phyloP scores from a whole-genome alignment of 495 filamentous ascomycete genomes.

The Podospora anserina region DNA sequence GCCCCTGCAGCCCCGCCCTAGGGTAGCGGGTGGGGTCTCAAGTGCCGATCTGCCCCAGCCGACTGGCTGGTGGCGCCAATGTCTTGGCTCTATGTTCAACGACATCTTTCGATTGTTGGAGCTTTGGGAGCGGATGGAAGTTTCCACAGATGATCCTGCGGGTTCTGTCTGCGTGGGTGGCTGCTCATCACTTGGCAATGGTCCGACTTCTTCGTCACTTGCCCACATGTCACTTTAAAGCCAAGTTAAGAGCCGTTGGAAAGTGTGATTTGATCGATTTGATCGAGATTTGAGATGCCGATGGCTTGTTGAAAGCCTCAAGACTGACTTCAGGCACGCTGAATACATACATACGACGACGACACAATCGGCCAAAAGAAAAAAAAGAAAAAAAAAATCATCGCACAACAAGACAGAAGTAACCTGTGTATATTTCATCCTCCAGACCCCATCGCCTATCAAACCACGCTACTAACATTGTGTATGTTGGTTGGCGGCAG shows the following conservation, averaged over 20 bases:
- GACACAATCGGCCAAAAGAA: not conserved
- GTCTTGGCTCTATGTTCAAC: not conserved
- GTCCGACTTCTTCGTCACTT: not conserved
- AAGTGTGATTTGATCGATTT: not conserved
- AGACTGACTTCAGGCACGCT: not conserved
- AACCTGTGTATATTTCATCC: not conserved
- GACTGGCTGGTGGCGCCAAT: not conserved
- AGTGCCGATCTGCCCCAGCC: not conserved
- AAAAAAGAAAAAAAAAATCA: not conserved
- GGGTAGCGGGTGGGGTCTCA: not conserved
- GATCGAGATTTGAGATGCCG: not conserved
- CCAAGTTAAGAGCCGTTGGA: not conserved
- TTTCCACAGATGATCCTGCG: not conserved
- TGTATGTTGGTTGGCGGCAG: not conserved
- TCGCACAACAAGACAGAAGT: not conserved
- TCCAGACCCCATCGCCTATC: not conserved
- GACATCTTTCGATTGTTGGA: not conserved
- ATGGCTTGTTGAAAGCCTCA: not conserved
- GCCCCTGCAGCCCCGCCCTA: not conserved
- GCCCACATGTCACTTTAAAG: not conserved
- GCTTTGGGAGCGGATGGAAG: not conserved
- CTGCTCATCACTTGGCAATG: not conserved
- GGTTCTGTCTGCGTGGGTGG: not conserved
- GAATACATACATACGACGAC: not conserved
- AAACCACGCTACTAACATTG: not conserved